Percentiles rank a stretch among this genome's conserved stretches.
Evolutionary conservation across 2,329 filamentous ascomycete species (phyloP).

Genomic region (Zasmidium citrigriseum): DNA sequence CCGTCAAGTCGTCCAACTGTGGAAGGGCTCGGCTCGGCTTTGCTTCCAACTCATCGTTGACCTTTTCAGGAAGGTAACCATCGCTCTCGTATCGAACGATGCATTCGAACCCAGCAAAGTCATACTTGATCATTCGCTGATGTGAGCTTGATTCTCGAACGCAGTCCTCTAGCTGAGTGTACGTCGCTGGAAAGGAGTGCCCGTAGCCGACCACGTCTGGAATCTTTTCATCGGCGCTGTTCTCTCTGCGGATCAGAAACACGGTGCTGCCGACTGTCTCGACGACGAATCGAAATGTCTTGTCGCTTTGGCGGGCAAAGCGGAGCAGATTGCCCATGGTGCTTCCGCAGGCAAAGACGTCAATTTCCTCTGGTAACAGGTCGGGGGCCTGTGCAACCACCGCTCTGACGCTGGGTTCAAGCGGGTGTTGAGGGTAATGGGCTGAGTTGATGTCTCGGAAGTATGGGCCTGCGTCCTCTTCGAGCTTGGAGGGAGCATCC

Average conservation of each 20-base stretch:
- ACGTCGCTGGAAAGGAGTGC: constrained; percentile 66
- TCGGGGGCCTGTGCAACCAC: constrained; percentile 42
- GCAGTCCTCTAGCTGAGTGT: constrained; percentile 63
- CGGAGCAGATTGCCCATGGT: constrained; percentile 63
- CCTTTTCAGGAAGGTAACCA: constrained; percentile 48
- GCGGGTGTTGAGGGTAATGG: constrained; percentile 50
- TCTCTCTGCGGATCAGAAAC: constrained; percentile 65
- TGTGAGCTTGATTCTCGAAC: constrained; percentile 60
- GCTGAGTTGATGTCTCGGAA: constrained; percentile 59
- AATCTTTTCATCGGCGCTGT: constrained; percentile 59
- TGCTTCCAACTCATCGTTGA: not conserved
- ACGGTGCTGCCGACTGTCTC: constrained; percentile 59
- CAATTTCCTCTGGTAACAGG: constrained; percentile 41
- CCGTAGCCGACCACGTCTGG: constrained; percentile 60
- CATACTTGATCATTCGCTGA: constrained; percentile 62
- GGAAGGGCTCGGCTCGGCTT: constrained; percentile 1
- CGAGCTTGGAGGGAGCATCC: constrained; percentile 34
- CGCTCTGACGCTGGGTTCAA: constrained; percentile 52
- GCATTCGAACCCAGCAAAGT: constrained; percentile 54
- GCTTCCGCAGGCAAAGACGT: constrained; percentile 62
- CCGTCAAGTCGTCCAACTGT: constrained; percentile 5
- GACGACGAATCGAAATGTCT: constrained; percentile 60
- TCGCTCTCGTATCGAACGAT: constrained; percentile 61
- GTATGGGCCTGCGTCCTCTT: constrained; percentile 51
- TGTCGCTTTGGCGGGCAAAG: constrained; percentile 51